phyloP scores from a whole-genome alignment of 495 filamentous ascomycete genomes.

The Aspergillus wentii region DNA sequence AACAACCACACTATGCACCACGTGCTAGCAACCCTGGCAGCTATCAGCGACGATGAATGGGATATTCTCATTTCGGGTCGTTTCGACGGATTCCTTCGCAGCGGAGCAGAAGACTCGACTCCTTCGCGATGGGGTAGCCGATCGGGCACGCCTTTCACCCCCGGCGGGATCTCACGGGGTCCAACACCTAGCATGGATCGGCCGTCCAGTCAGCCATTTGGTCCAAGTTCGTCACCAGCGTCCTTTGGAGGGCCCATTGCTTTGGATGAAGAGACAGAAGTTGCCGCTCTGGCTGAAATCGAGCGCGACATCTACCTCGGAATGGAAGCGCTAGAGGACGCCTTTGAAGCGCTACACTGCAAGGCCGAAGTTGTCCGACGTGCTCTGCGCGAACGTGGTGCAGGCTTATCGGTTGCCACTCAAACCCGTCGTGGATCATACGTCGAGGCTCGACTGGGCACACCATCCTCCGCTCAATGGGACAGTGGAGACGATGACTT shows the following conservation, averaged over 20 bases:
- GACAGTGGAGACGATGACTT: slow-evolving; percentile 55
- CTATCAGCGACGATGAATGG: slow-evolving; percentile 86
- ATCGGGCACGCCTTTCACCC: slow-evolving; percentile 39
- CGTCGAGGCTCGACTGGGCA: slow-evolving; percentile 52
- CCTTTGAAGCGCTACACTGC: slow-evolving; percentile 86
- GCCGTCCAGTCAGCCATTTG: slow-evolving; percentile 34
- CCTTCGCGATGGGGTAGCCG: slow-evolving; percentile 35
- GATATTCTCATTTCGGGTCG: slow-evolving; percentile 93
- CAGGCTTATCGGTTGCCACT: slow-evolving; percentile 71
- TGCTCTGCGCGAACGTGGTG: slow-evolving; percentile 71
- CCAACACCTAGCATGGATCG: slow-evolving; percentile 39
- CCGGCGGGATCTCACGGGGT: slow-evolving; percentile 33
- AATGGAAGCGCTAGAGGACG: slow-evolving; percentile 93
- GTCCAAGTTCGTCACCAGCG: slow-evolving; percentile 28
- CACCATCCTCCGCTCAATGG: slow-evolving; percentile 46
- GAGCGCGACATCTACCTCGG: slow-evolving; percentile 89
- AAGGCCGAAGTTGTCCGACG: slow-evolving; percentile 78
- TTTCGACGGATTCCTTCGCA: slow-evolving; percentile 96
- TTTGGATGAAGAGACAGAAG: slow-evolving; percentile 91
- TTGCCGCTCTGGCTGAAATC: slow-evolving; percentile 80
- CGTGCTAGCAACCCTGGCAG: slow-evolving; percentile 79
- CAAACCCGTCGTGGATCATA: slow-evolving; percentile 60
- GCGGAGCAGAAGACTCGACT: slow-evolving; percentile 68
- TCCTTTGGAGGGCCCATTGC: slow-evolving; percentile 64
- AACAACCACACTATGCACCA: slow-evolving; percentile 78